Evolutionary conservation across 2,329 filamentous ascomycete species (phyloP).

Genomic region (Zasmidium citrigriseum): DNA sequence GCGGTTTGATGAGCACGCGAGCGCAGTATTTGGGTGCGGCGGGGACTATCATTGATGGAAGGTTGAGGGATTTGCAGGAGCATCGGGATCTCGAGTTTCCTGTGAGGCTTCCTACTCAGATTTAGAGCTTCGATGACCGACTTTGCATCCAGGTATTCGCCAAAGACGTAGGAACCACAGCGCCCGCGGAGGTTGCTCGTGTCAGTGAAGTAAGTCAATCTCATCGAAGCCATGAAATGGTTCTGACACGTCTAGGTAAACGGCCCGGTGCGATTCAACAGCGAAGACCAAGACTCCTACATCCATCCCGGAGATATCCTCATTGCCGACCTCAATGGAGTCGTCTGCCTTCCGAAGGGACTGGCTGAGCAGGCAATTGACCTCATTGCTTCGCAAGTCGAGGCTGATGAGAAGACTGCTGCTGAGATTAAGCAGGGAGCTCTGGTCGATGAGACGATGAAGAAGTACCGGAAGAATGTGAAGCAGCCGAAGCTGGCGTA

Average conservation of each 20-base stretch:
- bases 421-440: constrained; percentile 29
- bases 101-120: constrained; percentile 28
- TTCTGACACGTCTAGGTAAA: constrained; percentile 25
- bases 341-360: constrained; percentile 36
- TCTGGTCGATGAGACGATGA: constrained; percentile 27
- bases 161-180: constrained; percentile 37
- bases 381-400: constrained; percentile 33
- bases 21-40: constrained; percentile 48
- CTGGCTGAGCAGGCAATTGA: constrained; percentile 30
- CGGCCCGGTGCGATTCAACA: constrained; percentile 33
- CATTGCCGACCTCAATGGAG: constrained; percentile 41
- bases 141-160: constrained; percentile 29
- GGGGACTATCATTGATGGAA: constrained; percentile 55
- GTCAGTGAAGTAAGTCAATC: constrained; percentile 30
- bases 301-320: constrained; percentile 41
- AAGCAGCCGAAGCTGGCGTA: constrained; percentile 26
- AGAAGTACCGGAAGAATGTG: constrained; percentile 29
- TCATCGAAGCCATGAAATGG: neutral
- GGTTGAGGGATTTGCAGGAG: constrained; percentile 56
- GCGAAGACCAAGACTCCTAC: constrained; percentile 31
- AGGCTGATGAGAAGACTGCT: constrained; percentile 33
- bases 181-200: constrained; percentile 32
- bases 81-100: constrained; percentile 53
- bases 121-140: neutral
- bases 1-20: constrained; percentile 55